phyloP scores from a whole-genome alignment of 2,329 filamentous ascomycete species.

The Fusarium secorum region DNA sequence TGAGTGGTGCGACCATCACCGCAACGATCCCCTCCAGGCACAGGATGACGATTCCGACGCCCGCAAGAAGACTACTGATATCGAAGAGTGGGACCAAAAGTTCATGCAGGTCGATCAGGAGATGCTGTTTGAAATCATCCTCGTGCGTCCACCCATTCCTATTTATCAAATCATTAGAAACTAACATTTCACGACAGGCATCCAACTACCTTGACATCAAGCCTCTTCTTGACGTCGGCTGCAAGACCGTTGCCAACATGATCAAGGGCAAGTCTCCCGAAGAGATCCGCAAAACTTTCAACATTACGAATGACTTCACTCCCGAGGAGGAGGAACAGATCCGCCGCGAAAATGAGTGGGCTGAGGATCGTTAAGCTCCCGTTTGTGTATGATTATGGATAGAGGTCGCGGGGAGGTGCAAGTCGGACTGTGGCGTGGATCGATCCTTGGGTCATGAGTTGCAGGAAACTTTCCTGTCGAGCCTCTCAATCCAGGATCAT shows the following conservation, averaged over 20 bases:
- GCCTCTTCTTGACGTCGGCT: constrained; percentile 94
- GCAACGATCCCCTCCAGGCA: constrained; percentile 81
- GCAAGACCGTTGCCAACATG: constrained; percentile 99
- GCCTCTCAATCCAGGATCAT: neutral
- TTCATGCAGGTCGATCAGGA: constrained; percentile 99
- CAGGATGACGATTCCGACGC: constrained; percentile 91
- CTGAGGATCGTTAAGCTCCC: constrained; percentile 73
- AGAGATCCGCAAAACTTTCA: constrained; percentile 99
- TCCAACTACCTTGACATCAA: constrained; percentile 99
- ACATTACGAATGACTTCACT: constrained; percentile 99
- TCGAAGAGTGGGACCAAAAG: constrained; percentile 99
- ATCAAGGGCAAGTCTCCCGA: constrained; percentile 99
- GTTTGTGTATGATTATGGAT: neutral
- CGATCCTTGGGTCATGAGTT: neutral
- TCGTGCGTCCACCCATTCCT: constrained; percentile 64
- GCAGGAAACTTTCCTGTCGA: neutral
- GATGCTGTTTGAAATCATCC: constrained; percentile 99
- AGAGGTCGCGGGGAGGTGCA: neutral
- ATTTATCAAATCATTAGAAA: neutral
- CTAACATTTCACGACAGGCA: constrained; percentile 63
- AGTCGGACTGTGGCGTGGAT: neutral
- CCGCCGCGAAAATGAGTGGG: constrained; percentile 89
- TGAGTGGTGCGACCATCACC: constrained; percentile 97
- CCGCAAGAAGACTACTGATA: constrained; percentile 98
- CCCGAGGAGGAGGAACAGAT: constrained; percentile 99